Percentiles rank a stretch among this genome's conserved stretches.
These are phyloP conservation scores for Flueggea neowawraea DNA, from an alignment of 441 rosid species.

Conservation along the genomic window DNA sequence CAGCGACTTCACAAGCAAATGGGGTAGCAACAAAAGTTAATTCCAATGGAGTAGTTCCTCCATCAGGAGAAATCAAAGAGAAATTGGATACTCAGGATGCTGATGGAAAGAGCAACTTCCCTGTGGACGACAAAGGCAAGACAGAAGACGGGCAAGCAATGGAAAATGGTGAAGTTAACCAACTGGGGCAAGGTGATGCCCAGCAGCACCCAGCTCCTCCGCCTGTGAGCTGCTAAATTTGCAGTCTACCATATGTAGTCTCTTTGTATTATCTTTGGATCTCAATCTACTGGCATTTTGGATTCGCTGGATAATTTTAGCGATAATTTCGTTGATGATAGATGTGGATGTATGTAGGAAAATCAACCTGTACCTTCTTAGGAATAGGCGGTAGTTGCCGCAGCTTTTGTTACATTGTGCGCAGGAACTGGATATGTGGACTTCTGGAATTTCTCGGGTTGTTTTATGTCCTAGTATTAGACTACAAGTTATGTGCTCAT, in stretches of 20 bases:
- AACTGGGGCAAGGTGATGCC: conserved; percentile 23
- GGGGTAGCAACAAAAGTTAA: conserved; percentile 29
- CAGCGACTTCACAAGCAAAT: conserved; percentile 21
- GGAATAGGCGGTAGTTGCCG: conserved; percentile 24
- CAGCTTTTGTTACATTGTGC: conserved; percentile 26
- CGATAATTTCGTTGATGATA: conserved; percentile 28
- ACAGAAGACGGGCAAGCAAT: conserved; percentile 24
- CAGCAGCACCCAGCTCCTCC: conserved; percentile 27
- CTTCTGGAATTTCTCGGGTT: conserved; percentile 7
- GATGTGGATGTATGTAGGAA: conserved; percentile 32
- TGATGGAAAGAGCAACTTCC: conserved; percentile 16
- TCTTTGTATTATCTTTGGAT: conserved; percentile 6
- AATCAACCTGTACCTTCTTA: conserved; percentile 13
- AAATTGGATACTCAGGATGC: conserved; percentile 14
- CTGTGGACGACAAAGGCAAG: conserved; percentile 26
- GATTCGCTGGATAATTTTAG: conserved; percentile 39
- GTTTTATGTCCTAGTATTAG: conserved; percentile 14
- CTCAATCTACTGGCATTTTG: conserved; percentile 17
- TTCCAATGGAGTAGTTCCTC: conserved; percentile 20
- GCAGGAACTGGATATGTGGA: conserved; percentile 26
- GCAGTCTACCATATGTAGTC: conserved; percentile 12
- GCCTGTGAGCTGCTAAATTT: conserved; percentile 35
- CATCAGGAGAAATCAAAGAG: conserved; percentile 23
- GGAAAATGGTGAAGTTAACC: conserved; percentile 35
- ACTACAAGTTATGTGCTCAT: background rate